Evolutionary conservation across 495 filamentous ascomycete genomes (phyloP).

Genomic region (Pyrenopolyporus hunteri): DNA sequence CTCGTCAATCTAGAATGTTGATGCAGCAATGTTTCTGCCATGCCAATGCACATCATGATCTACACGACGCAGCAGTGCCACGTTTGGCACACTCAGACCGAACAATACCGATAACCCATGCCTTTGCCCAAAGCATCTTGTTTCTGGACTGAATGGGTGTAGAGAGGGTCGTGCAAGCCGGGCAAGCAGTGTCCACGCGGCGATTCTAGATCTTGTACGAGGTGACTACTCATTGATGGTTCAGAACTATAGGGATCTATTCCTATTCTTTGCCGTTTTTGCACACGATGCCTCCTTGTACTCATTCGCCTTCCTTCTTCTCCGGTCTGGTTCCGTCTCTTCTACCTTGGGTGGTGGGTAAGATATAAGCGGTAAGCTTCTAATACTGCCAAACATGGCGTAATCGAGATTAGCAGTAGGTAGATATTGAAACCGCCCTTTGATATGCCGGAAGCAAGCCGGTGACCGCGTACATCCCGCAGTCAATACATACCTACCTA

Average conservation of each 20-base stretch:
- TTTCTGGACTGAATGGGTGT: conserved; percentile 15
- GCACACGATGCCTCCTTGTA: neutral
- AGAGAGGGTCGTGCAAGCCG: conserved; percentile 30
- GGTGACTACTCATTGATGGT: conserved; percentile 33
- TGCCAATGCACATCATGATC: conserved; percentile 40
- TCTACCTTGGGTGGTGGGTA: too few species aligned
- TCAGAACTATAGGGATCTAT: neutral
- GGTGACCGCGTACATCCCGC: conserved; percentile 6
- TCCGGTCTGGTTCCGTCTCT: neutral
- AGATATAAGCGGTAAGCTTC: too few species aligned
- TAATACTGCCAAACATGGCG: neutral
- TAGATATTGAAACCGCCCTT: too few species aligned
- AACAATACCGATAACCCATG: conserved; percentile 28
- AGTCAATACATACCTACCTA: conserved; percentile 2
- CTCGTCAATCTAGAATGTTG: conserved; percentile 27
- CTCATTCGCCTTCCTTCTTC: neutral
- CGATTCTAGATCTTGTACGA: conserved; percentile 39
- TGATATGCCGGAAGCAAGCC: neutral
- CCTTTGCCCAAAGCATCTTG: conserved; percentile 25
- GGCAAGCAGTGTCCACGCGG: conserved; percentile 27
- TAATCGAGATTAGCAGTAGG: neutral
- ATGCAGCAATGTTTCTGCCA: conserved; percentile 31
- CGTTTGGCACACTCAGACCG: conserved; percentile 33
- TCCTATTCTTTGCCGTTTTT: neutral
- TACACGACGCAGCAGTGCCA: conserved; percentile 38